These are phyloP conservation scores for Kernera saxatilis DNA, from an alignment of 345 rosid species.

Conservation along the genomic window DNA sequence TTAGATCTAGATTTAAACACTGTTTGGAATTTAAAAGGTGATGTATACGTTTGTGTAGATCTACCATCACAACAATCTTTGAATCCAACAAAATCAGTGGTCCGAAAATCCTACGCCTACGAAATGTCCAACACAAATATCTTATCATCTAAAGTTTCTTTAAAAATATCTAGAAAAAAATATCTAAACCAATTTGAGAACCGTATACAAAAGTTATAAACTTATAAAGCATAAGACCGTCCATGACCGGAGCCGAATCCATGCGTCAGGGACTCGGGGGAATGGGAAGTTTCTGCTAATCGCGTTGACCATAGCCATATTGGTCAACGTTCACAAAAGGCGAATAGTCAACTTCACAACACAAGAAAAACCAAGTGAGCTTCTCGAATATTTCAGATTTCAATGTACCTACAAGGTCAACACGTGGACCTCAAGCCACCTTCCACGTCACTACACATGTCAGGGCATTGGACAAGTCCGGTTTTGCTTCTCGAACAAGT, in stretches of 20 bases:
- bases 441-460: constrained; percentile 26
- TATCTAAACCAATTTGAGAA: background rate
- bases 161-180: background rate
- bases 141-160: no score
- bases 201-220: background rate
- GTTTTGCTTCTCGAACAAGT: constrained; percentile 22
- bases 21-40: no score
- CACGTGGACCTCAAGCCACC: constrained; percentile 6
- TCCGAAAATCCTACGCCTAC: background rate
- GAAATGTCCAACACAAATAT: background rate
- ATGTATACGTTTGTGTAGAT: background rate
- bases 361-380: background rate
- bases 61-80: background rate
- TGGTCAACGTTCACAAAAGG: constrained; percentile 3
- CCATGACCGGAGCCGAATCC: background rate
- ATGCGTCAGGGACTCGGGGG: background rate
- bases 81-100: background rate
- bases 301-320: background rate
- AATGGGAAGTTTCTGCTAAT: background rate
- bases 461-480: constrained; percentile 16
- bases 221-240: background rate
- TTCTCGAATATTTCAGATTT: constrained; percentile 1
- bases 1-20: no score
- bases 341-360: background rate
- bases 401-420: background rate